Conservation (phyloP, 1,139 yeast species). For the Zhuliangozyma parablackwelliae region DNA sequence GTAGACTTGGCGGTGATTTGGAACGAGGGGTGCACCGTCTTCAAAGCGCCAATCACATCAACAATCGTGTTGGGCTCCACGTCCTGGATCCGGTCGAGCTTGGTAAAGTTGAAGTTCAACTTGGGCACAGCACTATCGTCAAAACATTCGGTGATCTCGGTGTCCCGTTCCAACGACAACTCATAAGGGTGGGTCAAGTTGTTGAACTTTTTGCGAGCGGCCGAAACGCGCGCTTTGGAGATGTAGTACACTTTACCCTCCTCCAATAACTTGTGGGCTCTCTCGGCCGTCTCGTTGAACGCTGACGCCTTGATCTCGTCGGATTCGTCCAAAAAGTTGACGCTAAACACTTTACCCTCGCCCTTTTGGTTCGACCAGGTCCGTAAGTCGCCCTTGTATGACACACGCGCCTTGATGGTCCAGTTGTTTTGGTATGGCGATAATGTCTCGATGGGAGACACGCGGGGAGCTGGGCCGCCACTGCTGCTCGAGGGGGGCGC, state of each 20-base stretch:
- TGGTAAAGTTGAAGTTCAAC: slow-evolving; percentile 69
- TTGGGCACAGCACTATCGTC: slow-evolving; percentile 68
- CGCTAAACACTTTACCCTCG: slow-evolving; percentile 85
- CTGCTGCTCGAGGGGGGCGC: slow-evolving; percentile 7
- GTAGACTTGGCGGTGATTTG: slow-evolving; percentile 89
- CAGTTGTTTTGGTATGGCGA: slow-evolving; percentile 90
- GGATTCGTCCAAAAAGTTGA: slow-evolving; percentile 86
- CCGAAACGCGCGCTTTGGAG: slow-evolving; percentile 74
- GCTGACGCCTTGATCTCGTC: slow-evolving; percentile 97
- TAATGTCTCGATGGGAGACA: slow-evolving; percentile 77
- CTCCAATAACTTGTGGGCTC: slow-evolving; percentile 65
- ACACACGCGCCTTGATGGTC: slow-evolving; percentile 90
- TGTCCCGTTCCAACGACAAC: slow-evolving; percentile 74
- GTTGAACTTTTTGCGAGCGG: slow-evolving; percentile 84
- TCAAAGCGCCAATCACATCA: slow-evolving; percentile 85
- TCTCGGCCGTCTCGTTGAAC: slow-evolving; percentile 82
- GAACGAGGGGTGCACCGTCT: slow-evolving; percentile 67
- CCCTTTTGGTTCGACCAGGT: slow-evolving; percentile 86
- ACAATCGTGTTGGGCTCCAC: slow-evolving; percentile 68
- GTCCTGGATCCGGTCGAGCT: slow-evolving; percentile 60
- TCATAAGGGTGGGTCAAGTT: slow-evolving; percentile 87
- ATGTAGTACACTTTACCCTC: slow-evolving; percentile 90
- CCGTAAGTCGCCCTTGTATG: slow-evolving; percentile 81
- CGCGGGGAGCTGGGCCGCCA: slow-evolving; percentile 20
- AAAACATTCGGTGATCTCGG: slow-evolving; percentile 67